Conservation (phyloP, 208 protist species). For the Balamuthia mandrillaris region DNA sequence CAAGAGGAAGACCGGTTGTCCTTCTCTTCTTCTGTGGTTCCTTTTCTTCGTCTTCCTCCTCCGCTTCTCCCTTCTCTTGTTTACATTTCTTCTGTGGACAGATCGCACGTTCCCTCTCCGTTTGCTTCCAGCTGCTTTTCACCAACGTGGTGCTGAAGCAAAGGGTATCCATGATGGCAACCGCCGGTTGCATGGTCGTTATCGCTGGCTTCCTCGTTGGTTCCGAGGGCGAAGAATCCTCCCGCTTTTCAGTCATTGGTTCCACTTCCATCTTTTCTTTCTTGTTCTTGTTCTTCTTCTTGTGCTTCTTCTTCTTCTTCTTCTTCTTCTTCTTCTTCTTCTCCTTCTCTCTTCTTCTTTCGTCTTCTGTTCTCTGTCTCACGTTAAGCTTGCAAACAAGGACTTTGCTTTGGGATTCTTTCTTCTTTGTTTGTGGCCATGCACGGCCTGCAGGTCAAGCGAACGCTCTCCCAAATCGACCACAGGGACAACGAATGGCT, state of each 20-base stretch:
- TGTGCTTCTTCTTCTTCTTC: too few species aligned
- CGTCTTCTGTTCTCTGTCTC: too few species aligned
- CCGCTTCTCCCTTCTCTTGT: too few species aligned
- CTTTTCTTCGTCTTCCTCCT: too few species aligned
- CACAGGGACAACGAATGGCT: background rate
- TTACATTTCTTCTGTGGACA: too few species aligned
- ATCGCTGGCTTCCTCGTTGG: conserved; percentile 68
- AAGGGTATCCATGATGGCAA: conserved; percentile 39
- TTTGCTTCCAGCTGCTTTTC: conserved; percentile 70
- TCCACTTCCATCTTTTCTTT: too few species aligned
- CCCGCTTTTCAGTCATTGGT: conserved; percentile 50
- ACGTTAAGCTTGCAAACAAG: too few species aligned
- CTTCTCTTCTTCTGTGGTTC: too few species aligned
- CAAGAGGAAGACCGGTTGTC: too few species aligned
- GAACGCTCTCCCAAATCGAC: background rate
- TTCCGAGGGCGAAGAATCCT: conserved; percentile 54
- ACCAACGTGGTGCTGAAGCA: conserved; percentile 61
- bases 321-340: conserved; percentile 64
- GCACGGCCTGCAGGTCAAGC: background rate
- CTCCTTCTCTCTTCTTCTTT: conserved; percentile 62
- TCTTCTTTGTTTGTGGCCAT: background rate
- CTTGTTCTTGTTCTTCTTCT: too few species aligned
- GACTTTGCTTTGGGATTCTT: conserved; percentile 37
- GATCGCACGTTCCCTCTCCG: conserved; percentile 70
- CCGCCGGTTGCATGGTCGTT: conserved; percentile 58